phyloP scores from a whole-genome alignment of 2,329 filamentous ascomycete species.

The Dryadomyces quercus-mongolicae region DNA sequence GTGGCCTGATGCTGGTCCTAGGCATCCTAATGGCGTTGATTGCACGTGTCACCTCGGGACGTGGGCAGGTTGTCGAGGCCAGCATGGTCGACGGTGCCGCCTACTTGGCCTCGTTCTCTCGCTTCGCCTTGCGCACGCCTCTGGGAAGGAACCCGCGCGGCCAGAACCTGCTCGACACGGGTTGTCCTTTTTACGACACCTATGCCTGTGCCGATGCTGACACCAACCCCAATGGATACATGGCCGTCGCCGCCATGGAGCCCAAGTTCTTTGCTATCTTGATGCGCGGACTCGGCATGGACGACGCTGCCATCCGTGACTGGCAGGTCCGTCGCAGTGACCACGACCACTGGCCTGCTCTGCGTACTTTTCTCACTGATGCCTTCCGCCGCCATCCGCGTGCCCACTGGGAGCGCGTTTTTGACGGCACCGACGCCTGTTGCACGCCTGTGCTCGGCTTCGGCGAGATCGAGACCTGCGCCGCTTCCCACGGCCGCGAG shows the following conservation, averaged over 20 bases:
- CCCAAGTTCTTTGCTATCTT: conserved; percentile 69
- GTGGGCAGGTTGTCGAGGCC: conserved; percentile 81
- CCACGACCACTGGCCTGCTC: conserved; percentile 51
- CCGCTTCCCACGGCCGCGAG: conserved; percentile 27
- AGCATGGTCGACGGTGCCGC: conserved; percentile 92
- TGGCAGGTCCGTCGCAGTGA: conserved; percentile 46
- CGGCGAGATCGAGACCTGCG: conserved; percentile 50
- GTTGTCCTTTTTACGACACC: conserved; percentile 78
- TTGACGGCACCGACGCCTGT: conserved; percentile 86
- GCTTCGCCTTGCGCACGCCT: conserved; percentile 51
- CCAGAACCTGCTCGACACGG: conserved; percentile 69
- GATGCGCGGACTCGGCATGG: conserved; percentile 52
- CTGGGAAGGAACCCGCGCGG: conserved; percentile 55
- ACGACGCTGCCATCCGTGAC: conserved; percentile 15
- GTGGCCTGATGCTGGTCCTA: conserved; percentile 69
- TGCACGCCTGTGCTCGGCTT: conserved; percentile 79
- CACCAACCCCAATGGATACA: conserved; percentile 40
- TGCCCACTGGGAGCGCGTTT: conserved; percentile 70
- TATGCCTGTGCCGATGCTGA: conserved; percentile 64
- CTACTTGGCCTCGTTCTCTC: conserved; percentile 67
- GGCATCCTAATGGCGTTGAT: conserved; percentile 74
- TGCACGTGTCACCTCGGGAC: conserved; percentile 48
- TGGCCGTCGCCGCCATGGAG: conserved; percentile 86
- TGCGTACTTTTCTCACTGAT: conserved; percentile 47
- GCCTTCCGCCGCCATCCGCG: conserved; percentile 61